Conservation (phyloP, 2,329 filamentous ascomycete species). For the Colletotrichum sp. region DNA sequence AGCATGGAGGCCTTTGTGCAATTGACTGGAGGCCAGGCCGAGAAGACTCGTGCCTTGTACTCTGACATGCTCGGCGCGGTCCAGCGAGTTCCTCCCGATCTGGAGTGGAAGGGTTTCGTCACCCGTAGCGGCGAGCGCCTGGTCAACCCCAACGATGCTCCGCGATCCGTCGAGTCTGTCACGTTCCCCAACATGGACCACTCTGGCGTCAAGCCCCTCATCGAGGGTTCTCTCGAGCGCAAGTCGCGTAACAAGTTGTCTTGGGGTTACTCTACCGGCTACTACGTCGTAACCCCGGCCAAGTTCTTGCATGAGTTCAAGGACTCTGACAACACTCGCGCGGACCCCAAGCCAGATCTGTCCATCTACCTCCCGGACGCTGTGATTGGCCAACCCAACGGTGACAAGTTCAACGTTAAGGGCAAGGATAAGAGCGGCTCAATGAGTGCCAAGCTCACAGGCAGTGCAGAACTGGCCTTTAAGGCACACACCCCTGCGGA, state of each 20-base stretch:
- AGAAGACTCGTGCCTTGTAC: constrained; percentile 82
- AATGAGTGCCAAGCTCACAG: constrained; percentile 80
- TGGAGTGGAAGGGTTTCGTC: constrained; percentile 90
- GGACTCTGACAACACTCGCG: constrained; percentile 75
- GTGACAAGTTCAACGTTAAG: constrained; percentile 91
- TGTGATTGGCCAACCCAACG: constrained; percentile 71
- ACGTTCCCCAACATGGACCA: constrained; percentile 91
- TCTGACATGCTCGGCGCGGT: constrained; percentile 79
- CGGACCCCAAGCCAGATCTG: constrained; percentile 83
- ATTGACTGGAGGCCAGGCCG: constrained; percentile 79
- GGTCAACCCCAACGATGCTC: constrained; percentile 77
- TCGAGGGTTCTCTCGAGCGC: constrained; percentile 88
- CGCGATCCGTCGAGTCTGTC: constrained; percentile 76
- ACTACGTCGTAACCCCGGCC: constrained; percentile 89
- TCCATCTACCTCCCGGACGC: constrained; percentile 94
- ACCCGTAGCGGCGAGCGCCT: constrained; percentile 74
- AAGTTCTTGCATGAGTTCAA: constrained; percentile 97
- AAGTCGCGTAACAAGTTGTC: constrained; percentile 87
- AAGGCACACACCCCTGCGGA: constrained; percentile 84
- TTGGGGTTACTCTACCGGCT: constrained; percentile 78
- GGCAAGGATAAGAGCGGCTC: constrained; percentile 90
- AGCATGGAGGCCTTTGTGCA: constrained; percentile 84
- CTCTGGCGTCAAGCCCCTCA: constrained; percentile 76
- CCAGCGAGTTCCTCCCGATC: constrained; percentile 80
- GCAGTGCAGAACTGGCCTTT: constrained; percentile 82